Conservation (phyloP, 306 rosid genomes). For the Castanopsis chinensis region DNA sequence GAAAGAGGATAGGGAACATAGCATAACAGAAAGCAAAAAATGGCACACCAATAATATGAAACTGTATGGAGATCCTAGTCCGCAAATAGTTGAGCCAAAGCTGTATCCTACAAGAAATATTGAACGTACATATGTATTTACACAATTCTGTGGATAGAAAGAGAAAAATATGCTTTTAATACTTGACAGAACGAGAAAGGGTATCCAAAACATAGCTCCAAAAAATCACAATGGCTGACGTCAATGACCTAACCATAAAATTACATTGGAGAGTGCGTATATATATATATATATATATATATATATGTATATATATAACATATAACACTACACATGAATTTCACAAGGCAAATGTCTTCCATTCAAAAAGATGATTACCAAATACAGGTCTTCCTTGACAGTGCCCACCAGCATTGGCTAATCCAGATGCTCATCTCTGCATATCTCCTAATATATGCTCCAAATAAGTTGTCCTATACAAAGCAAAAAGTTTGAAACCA, state of each 20-base stretch:
- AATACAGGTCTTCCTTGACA: slow-evolving; percentile 39
- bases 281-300: too few relatives aligned
- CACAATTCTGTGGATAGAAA: background rate
- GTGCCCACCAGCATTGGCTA: slow-evolving; percentile 20
- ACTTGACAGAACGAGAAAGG: background rate
- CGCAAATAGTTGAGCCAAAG: slow-evolving; percentile 23
- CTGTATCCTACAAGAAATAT: slow-evolving; percentile 37
- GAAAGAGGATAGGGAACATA: background rate
- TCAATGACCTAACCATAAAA: background rate
- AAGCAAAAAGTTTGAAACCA: slow-evolving; percentile 14
- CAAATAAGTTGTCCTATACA: slow-evolving; percentile 59
- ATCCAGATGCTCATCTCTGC: slow-evolving; percentile 37
- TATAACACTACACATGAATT: background rate
- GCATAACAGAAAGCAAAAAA: slow-evolving; percentile 13
- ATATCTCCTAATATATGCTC: slow-evolving; percentile 48
- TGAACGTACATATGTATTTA: background rate
- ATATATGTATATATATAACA: too few relatives aligned
- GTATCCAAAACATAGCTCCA: background rate
- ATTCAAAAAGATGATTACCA: slow-evolving; percentile 45
- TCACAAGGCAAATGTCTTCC: too few relatives aligned
- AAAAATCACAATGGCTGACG: background rate
- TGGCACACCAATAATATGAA: slow-evolving; percentile 57
- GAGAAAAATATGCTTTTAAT: background rate
- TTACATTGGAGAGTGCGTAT: background rate
- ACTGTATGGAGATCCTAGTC: slow-evolving; percentile 44